Conservation (phyloP, 192 early-diverging fungal genomes). For the Entophlyctis luteolus region DNA sequence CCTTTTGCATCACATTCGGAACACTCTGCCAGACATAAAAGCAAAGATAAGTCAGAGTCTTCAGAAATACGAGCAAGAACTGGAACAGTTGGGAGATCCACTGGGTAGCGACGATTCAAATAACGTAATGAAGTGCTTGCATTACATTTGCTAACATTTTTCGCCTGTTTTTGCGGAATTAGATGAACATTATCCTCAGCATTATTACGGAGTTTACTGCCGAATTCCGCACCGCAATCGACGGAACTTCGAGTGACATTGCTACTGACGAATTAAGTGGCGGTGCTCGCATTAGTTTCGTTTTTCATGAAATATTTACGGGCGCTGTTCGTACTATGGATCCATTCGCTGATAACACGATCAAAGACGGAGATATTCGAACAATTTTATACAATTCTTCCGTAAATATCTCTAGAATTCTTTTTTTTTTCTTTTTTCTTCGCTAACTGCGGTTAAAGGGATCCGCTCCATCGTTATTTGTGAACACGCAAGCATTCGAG, state of each 20-base stretch:
- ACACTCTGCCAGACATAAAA: constrained; percentile 98
- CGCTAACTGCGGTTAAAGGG: constrained; percentile 48
- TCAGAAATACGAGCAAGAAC: constrained; percentile 79
- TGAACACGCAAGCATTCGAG: constrained; percentile 94
- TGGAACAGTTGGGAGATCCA: constrained; percentile 87
- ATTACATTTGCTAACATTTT: constrained; percentile 41
- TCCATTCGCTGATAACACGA: constrained; percentile 96
- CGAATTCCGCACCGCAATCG: constrained; percentile 93
- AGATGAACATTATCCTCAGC: constrained; percentile 88
- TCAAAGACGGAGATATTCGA: constrained; percentile 98
- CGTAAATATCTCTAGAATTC: constrained; percentile 34
- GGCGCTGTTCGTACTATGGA: constrained; percentile 91
- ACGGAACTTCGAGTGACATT: constrained; percentile 93
- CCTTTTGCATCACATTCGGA: constrained; percentile 98
- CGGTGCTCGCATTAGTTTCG: constrained; percentile 98
- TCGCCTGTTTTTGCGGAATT: neutral
- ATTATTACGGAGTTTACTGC: constrained; percentile 98
- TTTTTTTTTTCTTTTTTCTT: neutral
- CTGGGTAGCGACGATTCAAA: constrained; percentile 72
- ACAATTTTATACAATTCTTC: constrained; percentile 98
- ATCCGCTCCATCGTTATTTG: constrained; percentile 96
- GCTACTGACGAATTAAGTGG: constrained; percentile 93
- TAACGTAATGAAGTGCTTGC: constrained; percentile 37
- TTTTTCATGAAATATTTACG: constrained; percentile 96
- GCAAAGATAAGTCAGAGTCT: constrained; percentile 86